A percentile compares a stretch with the other conserved stretches of the same genome.
phyloP scores from a whole-genome alignment of 1,284 basidiomycete genomes.

The Amylostereum chailletii region DNA sequence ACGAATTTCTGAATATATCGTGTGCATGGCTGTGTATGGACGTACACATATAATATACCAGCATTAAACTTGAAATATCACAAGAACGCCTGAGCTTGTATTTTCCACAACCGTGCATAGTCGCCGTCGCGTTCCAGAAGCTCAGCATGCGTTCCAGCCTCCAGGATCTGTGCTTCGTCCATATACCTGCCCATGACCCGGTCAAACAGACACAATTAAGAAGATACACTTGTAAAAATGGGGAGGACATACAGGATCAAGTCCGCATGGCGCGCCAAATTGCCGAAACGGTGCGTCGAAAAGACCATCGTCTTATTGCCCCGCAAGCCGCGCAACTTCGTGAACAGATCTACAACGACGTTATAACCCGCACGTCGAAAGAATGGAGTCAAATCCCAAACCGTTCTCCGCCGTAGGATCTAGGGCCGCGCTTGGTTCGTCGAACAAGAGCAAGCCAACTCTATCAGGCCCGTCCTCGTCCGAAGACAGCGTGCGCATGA shows the following conservation, averaged over 20 bases:
- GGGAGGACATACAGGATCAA: constrained; percentile 38
- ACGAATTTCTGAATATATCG: too few species aligned
- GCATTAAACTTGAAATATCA: constrained; percentile 3
- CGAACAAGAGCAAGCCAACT: constrained; percentile 66
- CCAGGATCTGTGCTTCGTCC: constrained; percentile 44
- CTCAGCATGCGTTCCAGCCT: constrained; percentile 44
- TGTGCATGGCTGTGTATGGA: too few species aligned
- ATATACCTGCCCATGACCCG: constrained; percentile 36
- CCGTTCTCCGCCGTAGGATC: constrained; percentile 70
- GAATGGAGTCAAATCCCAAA: constrained; percentile 15
- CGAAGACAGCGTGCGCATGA: constrained; percentile 61
- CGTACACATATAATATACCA: too few species aligned
- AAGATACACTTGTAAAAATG: too few species aligned
- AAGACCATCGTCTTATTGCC: constrained; percentile 60
- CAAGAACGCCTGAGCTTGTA: constrained; percentile 47
- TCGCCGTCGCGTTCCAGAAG: constrained; percentile 38
- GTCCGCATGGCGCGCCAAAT: constrained; percentile 55
- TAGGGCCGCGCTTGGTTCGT: constrained; percentile 69
- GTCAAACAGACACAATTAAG: too few species aligned
- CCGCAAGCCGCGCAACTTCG: constrained; percentile 37
- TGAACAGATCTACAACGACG: constrained; percentile 40
- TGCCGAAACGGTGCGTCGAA: constrained; percentile 62
- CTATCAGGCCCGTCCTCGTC: constrained; percentile 24
- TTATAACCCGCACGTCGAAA: background rate
- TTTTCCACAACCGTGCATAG: constrained; percentile 45